Base-by-base conservation (phyloP, 2,329 filamentous ascomycete genomes). In the Neobulgaria alba region DNA sequence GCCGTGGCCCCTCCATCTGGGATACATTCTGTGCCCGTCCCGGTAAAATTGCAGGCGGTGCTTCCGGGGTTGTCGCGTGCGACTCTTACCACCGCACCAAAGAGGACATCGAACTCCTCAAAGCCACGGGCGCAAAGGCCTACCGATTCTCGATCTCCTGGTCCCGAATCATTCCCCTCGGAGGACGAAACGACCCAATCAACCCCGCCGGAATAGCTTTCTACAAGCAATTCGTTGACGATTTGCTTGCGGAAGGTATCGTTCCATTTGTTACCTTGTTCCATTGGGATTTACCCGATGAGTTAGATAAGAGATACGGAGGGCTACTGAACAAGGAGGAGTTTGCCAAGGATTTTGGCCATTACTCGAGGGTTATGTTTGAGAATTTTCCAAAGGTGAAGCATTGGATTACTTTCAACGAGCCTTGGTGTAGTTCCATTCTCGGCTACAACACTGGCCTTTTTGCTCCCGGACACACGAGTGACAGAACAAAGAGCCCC, bases 321-420 rank as follows among this genome's bases (percentile, higher is more conserved):
- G 87, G 87, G 15, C 72, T 88, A 41, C 66, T 92, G 52, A 86
- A 88, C 70, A 81, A 84, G 59, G 70, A 79, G 32, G 86, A 94
- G 65, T 93, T 92, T 62, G 78, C 84, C 2, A 73, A 80, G 43
- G 87, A 94, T 65, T 94, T 79, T 59, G 80, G 82, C 53, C 67
- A 82, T 63, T 94, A 89, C 58, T 82, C 86, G 8, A 78, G 81
- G 47, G 69, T 86, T 34, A 69, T 86, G 55, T 93, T 88, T 67
- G 72, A 81, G 58, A 75, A 79, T 1, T 71, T 93, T 36, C 74
- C 79, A 39, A 82, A 80, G 62, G 85, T 88, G 56, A 86, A 87
- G 68, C 73, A 85, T 64, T 94, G 87, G 87, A 85, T 89, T 61
- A 92, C 85, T 18, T 87, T 90, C 67, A 92, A 92, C 61, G 86